Evolutionary conservation across 192 early-diverging fungal genomes (phyloP), one percentile per base, ranked within the genome.

Genomic region (Backusella sp.): DNA sequence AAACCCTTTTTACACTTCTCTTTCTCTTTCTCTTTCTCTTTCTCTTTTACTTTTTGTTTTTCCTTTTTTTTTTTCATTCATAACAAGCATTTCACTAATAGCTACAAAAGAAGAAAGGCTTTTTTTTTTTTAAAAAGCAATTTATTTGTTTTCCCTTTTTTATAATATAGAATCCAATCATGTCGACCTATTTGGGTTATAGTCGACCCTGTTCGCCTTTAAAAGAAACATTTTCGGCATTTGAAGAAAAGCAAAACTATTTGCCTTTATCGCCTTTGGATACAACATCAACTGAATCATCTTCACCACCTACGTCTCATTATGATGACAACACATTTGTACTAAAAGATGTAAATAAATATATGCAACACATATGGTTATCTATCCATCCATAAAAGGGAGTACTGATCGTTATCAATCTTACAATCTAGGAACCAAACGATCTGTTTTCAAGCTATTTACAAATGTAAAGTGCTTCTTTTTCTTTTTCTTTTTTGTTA

Each of bases 281-380:
- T 42, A 44, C 41, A 17, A 23, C 69, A 15, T 26, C 41, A 1
- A 70, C 69, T 1, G 69, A 70, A 28, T 44, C 39, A 7, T 70
- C 36, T 44, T 70, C 35, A 30, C 41, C 69, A 19, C 41, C 69
- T 30, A 70, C 69, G 32, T 70, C 69, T 30, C 69, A 49, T 44
- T 70, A 44, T 46, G 69, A 70, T 70, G 69, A 44, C 46, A 70
- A 23, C 17, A 42, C 21, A 70, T 37, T 28, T 6, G 1, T 46
- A 46, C 12, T 26, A 41, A 70, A 70, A 70, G 23, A 59, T 59
- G 53, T 59, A 59, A 59, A 59, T 44, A 44, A 44, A 9, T n/a
- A 59, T 32, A 32, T 32, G 30, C 30, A 59, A 6, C 9, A 66
- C 11, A 32, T 66, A 26, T n/a, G n/a, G 26, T 3, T 42, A 42